phyloP scores from a whole-genome alignment of 2,329 filamentous ascomycete species.

The Leptoxyphium fumago region DNA sequence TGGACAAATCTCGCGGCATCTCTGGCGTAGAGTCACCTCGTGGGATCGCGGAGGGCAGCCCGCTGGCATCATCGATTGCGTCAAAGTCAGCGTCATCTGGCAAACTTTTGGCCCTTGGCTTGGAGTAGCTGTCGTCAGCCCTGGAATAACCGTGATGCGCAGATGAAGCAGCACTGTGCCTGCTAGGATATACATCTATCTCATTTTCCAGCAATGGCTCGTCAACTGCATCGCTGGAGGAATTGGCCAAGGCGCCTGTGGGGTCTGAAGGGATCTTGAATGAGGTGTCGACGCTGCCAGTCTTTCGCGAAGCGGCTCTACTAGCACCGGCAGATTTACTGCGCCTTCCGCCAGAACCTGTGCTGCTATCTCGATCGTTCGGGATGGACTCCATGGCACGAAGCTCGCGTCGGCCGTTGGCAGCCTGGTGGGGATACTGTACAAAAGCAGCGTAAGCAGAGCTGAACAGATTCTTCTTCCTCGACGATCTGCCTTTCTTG shows the following conservation, averaged over 20 bases:
- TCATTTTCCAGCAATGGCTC: slow-evolving; percentile 13
- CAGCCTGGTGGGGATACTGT: slow-evolving; percentile 13
- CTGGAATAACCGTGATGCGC: not conserved
- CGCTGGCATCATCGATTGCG: slow-evolving; percentile 10
- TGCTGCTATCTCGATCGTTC: slow-evolving; percentile 3
- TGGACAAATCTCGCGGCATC: not conserved
- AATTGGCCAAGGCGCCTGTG: not conserved
- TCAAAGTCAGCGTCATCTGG: slow-evolving; percentile 8
- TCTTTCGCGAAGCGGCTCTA: not conserved
- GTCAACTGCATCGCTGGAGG: slow-evolving; percentile 7
- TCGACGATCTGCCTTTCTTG: not conserved
- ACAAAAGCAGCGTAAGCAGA: not conserved
- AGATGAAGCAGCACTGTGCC: not conserved
- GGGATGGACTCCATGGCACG: slow-evolving; percentile 9
- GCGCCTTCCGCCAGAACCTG: slow-evolving; percentile 3
- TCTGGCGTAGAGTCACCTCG: not conserved
- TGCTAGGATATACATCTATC: not conserved
- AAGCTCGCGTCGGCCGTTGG: slow-evolving; percentile 10
- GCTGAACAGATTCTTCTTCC: not conserved
- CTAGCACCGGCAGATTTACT: slow-evolving; percentile 4
- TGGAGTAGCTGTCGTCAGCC: not conserved
- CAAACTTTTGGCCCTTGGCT: not conserved
- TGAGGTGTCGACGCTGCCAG: slow-evolving; percentile 10
- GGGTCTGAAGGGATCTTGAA: not conserved
- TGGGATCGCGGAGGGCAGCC: slow-evolving; percentile 2